Conservation (phyloP, 2,329 filamentous ascomycete genomes). For the Beauveria caledonica region DNA sequence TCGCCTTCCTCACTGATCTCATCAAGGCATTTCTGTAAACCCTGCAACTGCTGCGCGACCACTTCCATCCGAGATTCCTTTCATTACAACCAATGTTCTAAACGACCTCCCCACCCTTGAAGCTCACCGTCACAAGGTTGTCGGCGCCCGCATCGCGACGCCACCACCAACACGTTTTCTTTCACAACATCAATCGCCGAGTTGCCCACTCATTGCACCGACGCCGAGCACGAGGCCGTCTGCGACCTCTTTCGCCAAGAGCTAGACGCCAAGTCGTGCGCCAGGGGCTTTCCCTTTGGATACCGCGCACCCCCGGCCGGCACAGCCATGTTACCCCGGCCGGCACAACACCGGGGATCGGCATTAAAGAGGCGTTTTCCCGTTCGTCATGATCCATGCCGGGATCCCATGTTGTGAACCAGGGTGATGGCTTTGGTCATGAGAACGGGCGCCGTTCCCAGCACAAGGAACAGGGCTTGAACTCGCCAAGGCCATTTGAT, state of each 20-base stretch:
- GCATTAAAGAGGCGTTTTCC: slow-evolving; percentile 42
- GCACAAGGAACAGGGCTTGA: slow-evolving; percentile 36
- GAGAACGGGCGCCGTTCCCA: slow-evolving; percentile 46
- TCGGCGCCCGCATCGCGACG: slow-evolving; percentile 35
- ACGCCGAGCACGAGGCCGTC: slow-evolving; percentile 25
- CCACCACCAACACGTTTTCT: slow-evolving; percentile 46
- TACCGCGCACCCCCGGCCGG: slow-evolving; percentile 32
- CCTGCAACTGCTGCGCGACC: slow-evolving; percentile 30
- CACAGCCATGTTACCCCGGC: slow-evolving; percentile 39
- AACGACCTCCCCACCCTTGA: slow-evolving; percentile 21
- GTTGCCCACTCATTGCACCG: slow-evolving; percentile 24
- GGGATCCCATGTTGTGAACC: slow-evolving; percentile 37
- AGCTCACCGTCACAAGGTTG: slow-evolving; percentile 23
- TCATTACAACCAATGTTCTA: slow-evolving; percentile 39
- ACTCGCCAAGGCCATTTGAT: slow-evolving; percentile 37
- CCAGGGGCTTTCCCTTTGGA: slow-evolving; percentile 32
- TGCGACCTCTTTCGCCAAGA: slow-evolving; percentile 42
- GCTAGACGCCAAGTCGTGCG: slow-evolving; percentile 27
- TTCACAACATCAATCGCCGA: slow-evolving; percentile 46
- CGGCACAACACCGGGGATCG: slow-evolving; percentile 30
- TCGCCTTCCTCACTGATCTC: slow-evolving; percentile 30
- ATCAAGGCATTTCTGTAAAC: slow-evolving; percentile 27
- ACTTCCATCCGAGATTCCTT: slow-evolving; percentile 37
- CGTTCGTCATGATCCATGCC: slow-evolving; percentile 43
- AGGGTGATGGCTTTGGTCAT: slow-evolving; percentile 30